A percentile compares a stretch with the other conserved stretches of the same genome.
These are phyloP conservation scores for Pyrenophora teres DNA, from an alignment of 2,329 filamentous ascomycete genomes.

Conservation along the genomic window DNA sequence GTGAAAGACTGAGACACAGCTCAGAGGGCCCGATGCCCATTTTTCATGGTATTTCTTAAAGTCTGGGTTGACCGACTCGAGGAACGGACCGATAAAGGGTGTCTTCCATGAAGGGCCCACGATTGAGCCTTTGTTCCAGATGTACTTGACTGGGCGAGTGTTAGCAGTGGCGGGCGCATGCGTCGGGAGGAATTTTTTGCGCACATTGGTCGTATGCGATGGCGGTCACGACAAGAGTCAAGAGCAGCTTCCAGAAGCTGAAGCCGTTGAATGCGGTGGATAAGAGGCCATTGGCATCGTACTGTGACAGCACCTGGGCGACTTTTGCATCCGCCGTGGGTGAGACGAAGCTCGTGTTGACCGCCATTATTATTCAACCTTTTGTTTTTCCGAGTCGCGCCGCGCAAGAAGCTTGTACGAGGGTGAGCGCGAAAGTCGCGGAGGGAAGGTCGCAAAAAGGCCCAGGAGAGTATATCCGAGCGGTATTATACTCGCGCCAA, in stretches of 20 bases:
- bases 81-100: constrained; percentile 80
- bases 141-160: constrained; percentile 58
- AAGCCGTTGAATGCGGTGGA: constrained; percentile 39
- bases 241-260: constrained; percentile 43
- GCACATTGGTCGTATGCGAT: constrained; percentile 89
- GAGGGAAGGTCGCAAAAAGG: constrained; percentile 5
- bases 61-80: constrained; percentile 88
- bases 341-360: constrained; percentile 48
- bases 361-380: constrained; percentile 39
- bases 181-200: constrained; percentile 43
- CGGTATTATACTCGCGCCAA: constrained; percentile 12
- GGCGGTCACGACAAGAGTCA: constrained; percentile 71
- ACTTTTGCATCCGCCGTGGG: constrained; percentile 47
- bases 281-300: constrained; percentile 39
- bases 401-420: background rate
- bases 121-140: constrained; percentile 53
- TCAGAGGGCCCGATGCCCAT: constrained; percentile 88
- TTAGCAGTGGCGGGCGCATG: constrained; percentile 20
- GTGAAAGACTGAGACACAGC: constrained; percentile 98
- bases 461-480: constrained; percentile 10
- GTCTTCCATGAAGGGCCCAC: constrained; percentile 55
- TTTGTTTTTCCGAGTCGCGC: constrained; percentile 1
- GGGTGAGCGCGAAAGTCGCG: constrained; percentile 11
- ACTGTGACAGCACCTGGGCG: constrained; percentile 36
- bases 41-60: constrained; percentile 90